Percentiles rank a stretch among this genome's conserved stretches.
Evolutionary conservation across 768 basidiomycete genomes (phyloP).

Genomic region (Pisolithus orientalis): DNA sequence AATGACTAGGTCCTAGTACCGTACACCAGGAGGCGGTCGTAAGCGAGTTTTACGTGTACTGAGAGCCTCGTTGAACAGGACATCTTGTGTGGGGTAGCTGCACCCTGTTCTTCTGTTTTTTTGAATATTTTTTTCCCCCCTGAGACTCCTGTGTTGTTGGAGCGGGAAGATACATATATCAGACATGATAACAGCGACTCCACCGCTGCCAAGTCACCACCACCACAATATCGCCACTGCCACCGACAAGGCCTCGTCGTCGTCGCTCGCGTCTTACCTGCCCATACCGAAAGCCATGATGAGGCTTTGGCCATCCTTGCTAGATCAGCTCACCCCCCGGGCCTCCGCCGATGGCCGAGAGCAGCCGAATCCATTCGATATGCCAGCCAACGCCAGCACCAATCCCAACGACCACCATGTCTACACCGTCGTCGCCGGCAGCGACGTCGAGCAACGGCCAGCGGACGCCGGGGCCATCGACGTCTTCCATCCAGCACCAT

Average conservation of each 20-base stretch:
- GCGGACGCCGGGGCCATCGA: conserved; percentile 8
- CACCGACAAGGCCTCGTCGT: conserved; percentile 11
- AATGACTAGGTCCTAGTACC: no score
- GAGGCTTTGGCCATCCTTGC: conserved; percentile 56
- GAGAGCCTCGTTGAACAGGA: no score
- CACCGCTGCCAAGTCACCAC: not conserved
- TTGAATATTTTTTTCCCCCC: not conserved
- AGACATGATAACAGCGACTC: conserved; percentile 3
- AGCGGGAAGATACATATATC: conserved; percentile 5
- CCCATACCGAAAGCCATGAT: conserved; percentile 44
- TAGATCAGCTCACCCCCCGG: conserved; percentile 59
- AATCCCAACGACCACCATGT: conserved; percentile 9
- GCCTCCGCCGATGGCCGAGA: conserved; percentile 37
- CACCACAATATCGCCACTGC: conserved; percentile 3
- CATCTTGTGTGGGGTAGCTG: not conserved
- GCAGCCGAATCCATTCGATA: conserved; percentile 60
- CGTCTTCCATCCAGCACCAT: conserved; percentile 25
- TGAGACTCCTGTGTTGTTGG: not conserved
- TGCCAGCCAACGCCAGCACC: conserved; percentile 23
- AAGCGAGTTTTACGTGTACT: no score
- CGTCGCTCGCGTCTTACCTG: conserved; percentile 16
- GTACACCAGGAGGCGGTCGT: no score
- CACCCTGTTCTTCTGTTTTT: not conserved
- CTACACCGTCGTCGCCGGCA: conserved; percentile 9
- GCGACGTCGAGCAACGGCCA: conserved; percentile 2